Conservation (phyloP, 2,329 filamentous ascomycete species). For the Aulographum hederae region DNA sequence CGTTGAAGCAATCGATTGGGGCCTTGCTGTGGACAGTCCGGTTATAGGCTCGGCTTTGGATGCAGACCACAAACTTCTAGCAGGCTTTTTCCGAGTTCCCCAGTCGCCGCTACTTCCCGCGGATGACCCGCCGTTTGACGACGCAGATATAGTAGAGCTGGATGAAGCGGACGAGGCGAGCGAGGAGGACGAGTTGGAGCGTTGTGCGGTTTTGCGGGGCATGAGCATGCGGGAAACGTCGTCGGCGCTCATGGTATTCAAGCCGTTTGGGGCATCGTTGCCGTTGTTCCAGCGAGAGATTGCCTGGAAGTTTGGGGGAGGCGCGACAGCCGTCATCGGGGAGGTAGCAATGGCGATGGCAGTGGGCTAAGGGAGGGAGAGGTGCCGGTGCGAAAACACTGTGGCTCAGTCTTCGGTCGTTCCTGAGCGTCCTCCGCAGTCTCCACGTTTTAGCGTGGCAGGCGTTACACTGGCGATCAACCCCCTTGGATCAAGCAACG, state of each 20-base stretch:
- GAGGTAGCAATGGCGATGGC: no score
- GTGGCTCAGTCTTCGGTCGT: no score
- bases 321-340: conserved; percentile 47
- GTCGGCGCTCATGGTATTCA: conserved; percentile 61
- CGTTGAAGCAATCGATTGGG: conserved; percentile 41
- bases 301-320: conserved; percentile 44
- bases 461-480: no score
- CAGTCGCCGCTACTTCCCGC: conserved; percentile 10
- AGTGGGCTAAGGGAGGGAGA: background rate
- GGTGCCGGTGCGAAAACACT: conserved; percentile 5
- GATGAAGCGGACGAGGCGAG: conserved; percentile 51
- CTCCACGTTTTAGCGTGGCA: no score
- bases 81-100: conserved; percentile 29
- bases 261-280: conserved; percentile 39
- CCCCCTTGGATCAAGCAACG: no score
- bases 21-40: conserved; percentile 40
- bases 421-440: no score
- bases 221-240: conserved; percentile 77
- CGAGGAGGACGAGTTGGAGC: conserved; percentile 82
- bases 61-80: conserved; percentile 42
- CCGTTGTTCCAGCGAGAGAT: conserved; percentile 42
- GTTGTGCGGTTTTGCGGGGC: conserved; percentile 71
- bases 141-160: conserved; percentile 40
- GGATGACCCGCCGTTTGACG: conserved; percentile 37
- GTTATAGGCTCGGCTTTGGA: conserved; percentile 48